Percentiles rank a stretch among this genome's conserved stretches.
These are phyloP conservation scores for Cutaneotrichosporon sp. DNA, from an alignment of 1,284 basidiomycete species.

Conservation along the genomic window DNA sequence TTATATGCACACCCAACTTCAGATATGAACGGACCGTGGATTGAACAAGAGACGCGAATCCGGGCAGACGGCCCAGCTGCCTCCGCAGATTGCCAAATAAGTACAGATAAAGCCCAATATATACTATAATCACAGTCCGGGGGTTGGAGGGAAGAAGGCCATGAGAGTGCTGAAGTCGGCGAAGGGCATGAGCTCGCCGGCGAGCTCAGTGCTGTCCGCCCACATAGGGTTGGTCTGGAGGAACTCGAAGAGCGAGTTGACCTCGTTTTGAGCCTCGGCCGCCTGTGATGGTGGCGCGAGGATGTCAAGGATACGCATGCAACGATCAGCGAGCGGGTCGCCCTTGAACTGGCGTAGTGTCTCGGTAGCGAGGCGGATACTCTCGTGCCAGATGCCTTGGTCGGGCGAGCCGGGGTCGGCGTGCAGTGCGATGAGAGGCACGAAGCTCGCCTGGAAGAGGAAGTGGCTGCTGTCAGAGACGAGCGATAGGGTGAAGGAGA, in stretches of 20 bases:
- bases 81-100: too few species aligned
- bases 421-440: conserved; percentile 31
- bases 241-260: conserved; percentile 15
- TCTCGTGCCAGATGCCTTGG: conserved; percentile 17
- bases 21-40: too few species aligned
- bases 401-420: conserved; percentile 22
- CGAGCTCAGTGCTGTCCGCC: conserved; percentile 13
- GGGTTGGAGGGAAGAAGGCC: conserved; percentile 19
- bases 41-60: too few species aligned
- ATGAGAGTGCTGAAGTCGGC: conserved; percentile 26
- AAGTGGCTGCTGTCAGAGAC: conserved; percentile 26
- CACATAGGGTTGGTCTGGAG: conserved; percentile 22
- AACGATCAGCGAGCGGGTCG: conserved; percentile 28
- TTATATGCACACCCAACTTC: too few species aligned
- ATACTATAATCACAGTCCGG: neutral
- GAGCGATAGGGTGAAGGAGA: neutral
- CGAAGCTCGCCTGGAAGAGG: conserved; percentile 33
- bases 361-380: conserved; percentile 22
- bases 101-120: neutral
- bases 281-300: conserved; percentile 20
- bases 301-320: conserved; percentile 24
- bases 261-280: conserved; percentile 6
- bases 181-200: conserved; percentile 23
- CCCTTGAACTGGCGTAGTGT: conserved; percentile 17
- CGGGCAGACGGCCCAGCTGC: too few species aligned